These are phyloP conservation scores for Pseudozyma hubeiensis DNA, from an alignment of 1,284 basidiomycete species.

Conservation along the genomic window DNA sequence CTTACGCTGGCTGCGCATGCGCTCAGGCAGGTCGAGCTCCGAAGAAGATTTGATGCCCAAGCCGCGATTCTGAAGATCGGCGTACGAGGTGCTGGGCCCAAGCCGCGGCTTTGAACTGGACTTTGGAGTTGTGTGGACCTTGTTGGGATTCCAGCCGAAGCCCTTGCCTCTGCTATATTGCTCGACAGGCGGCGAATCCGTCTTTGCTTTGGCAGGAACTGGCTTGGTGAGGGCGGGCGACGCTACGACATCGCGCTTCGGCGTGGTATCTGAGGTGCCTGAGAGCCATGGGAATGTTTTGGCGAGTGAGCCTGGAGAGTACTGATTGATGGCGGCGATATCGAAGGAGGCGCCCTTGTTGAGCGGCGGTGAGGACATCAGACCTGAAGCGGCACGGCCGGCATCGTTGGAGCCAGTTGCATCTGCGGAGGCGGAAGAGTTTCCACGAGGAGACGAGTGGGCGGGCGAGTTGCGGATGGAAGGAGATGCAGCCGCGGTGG, in stretches of 20 bases:
- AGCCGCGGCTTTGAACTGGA: conserved; percentile 21
- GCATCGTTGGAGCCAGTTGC: conserved; percentile 1
- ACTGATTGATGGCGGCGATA: conserved; percentile 26
- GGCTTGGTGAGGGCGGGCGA: conserved; percentile 6
- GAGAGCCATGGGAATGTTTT: conserved; percentile 40
- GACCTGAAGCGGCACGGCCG: conserved; percentile 10
- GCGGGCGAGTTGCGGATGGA: conserved; percentile 28
- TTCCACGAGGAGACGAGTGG: conserved; percentile 28
- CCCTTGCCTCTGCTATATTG: conserved; percentile 47
- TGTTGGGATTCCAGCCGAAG: conserved; percentile 39
- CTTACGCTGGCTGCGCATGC: conserved; percentile 47
- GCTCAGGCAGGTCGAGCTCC: conserved; percentile 40
- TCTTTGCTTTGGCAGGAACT: background rate
- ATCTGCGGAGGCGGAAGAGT: conserved; percentile 12
- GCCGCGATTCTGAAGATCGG: conserved; percentile 15
- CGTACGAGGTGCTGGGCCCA: conserved; percentile 4
- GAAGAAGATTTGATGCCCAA: conserved; percentile 35
- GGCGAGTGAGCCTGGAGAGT: conserved; percentile 34
- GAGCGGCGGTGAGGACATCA: conserved; percentile 7
- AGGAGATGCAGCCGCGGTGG: conserved; percentile 16
- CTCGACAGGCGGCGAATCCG: conserved; percentile 32
- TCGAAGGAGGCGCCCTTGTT: conserved; percentile 22
- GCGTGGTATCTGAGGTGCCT: conserved; percentile 12
- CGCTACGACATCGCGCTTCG: conserved; percentile 13
- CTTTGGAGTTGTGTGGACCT: conserved; percentile 19